Percentiles rank a stretch among this genome's conserved stretches.
Conservation (phyloP, 2,329 filamentous ascomycete genomes). For the Penicillium hordei region DNA sequence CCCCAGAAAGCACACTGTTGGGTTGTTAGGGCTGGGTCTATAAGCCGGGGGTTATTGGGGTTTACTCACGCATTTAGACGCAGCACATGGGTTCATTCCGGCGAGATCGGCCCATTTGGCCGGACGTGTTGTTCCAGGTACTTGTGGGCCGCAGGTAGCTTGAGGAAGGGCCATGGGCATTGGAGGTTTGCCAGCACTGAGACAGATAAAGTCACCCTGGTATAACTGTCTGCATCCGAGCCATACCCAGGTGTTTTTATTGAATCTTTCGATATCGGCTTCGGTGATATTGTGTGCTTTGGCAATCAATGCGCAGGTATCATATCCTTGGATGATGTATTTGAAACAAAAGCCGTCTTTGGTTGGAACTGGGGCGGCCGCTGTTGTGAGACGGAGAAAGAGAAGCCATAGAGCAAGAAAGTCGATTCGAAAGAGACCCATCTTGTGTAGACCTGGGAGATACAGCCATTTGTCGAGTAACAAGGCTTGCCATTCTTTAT, state of each 20-base stretch:
- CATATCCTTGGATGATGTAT: slow-evolving; percentile 36
- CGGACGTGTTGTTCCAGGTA: slow-evolving; percentile 36
- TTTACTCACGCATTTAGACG: background rate
- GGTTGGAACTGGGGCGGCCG: background rate
- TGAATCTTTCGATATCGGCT: slow-evolving; percentile 40
- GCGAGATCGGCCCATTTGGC: background rate
- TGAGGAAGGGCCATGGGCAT: slow-evolving; percentile 41
- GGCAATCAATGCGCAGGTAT: slow-evolving; percentile 33
- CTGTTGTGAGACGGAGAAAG: background rate
- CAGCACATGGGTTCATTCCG: background rate
- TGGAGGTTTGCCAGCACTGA: slow-evolving; percentile 43
- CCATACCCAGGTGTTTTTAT: slow-evolving; percentile 51
- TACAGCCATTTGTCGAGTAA: background rate
- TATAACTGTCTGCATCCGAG: slow-evolving; percentile 39
- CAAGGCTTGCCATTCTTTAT: background rate
- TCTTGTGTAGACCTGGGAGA: background rate
- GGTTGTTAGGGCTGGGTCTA: background rate
- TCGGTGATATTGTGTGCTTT: slow-evolving; percentile 34
- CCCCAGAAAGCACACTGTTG: slow-evolving; percentile 5
- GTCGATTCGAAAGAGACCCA: background rate
- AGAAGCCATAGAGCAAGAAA: slow-evolving; percentile 1
- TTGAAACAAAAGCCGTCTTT: slow-evolving; percentile 9
- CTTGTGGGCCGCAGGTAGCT: slow-evolving; percentile 49
- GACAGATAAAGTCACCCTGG: slow-evolving; percentile 38
- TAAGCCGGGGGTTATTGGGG: too few relatives aligned